Evolutionary conservation across 2,329 filamentous ascomycete species (phyloP).

Genomic region (Colletotrichum truncatum): DNA sequence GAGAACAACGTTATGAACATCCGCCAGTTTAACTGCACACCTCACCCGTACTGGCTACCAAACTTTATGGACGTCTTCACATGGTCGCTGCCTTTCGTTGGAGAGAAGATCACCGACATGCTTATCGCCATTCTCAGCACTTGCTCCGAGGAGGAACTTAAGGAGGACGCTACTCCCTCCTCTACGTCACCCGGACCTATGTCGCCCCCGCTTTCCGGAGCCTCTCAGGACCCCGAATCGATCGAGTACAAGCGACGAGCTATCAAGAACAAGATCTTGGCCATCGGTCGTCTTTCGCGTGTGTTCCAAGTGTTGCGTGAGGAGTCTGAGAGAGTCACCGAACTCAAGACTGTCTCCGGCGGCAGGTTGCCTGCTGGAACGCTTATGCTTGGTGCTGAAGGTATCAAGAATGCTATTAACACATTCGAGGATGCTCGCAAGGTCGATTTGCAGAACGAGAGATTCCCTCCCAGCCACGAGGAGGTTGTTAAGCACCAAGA

Average conservation of each 20-base stretch:
- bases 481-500: constrained; percentile 88
- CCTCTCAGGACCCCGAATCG: constrained; percentile 77
- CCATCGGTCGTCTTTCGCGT: constrained; percentile 93
- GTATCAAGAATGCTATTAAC: constrained; percentile 97
- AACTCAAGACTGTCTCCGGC: constrained; percentile 95
- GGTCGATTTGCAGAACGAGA: constrained; percentile 96
- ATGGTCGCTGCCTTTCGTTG: constrained; percentile 99
- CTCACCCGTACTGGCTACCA: constrained; percentile 98
- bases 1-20: constrained; percentile 99
- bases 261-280: constrained; percentile 99
- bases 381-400: constrained; percentile 96
- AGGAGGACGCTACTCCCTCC: constrained; percentile 85
- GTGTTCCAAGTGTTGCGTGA: constrained; percentile 99
- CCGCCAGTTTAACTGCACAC: constrained; percentile 98
- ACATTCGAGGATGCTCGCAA: constrained; percentile 97
- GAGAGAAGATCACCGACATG: constrained; percentile 99
- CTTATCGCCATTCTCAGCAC: constrained; percentile 98
- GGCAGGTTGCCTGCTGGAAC: constrained; percentile 93
- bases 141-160: constrained; percentile 98
- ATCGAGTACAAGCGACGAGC: constrained; percentile 94
- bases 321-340: constrained; percentile 95
- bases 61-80: constrained; percentile 99
- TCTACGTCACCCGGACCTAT: constrained; percentile 73
- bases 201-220: constrained; percentile 73
- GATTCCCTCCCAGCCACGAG: constrained; percentile 89